Percentiles rank a stretch among this genome's conserved stretches.
phyloP scores from a whole-genome alignment of 495 filamentous ascomycete genomes.

The Chaetomium tenue region DNA sequence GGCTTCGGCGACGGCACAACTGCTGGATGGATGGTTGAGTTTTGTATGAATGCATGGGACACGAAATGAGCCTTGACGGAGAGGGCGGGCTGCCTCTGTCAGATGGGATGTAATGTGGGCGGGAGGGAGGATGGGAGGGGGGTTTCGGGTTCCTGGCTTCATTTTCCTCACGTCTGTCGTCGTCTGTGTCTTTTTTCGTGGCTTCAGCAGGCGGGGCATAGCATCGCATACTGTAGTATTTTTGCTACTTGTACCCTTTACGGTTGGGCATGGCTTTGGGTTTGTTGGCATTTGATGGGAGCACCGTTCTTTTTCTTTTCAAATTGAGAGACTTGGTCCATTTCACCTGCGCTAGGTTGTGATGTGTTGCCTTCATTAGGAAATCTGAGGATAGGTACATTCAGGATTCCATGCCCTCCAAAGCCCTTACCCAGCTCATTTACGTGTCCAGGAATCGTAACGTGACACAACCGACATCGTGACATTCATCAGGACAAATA shows the following conservation, averaged over 20 bases:
- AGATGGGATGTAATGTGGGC: constrained; percentile 13
- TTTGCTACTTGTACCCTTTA: constrained; percentile 5
- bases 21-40: not conserved
- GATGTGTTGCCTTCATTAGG: not conserved
- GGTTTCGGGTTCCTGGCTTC: not conserved
- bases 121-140: not conserved
- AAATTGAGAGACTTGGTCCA: not conserved
- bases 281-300: not conserved
- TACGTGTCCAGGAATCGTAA: too few species aligned
- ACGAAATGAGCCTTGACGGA: not conserved
- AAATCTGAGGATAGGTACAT: too few species aligned
- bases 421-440: too few species aligned
- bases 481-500: not conserved
- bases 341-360: not conserved
- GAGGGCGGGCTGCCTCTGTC: not conserved
- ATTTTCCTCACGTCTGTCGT: not conserved
- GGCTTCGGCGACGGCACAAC: too few species aligned
- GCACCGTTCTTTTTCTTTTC: not conserved
- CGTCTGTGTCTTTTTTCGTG: not conserved
- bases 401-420: too few species aligned
- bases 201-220: constrained; percentile 9
- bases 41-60: constrained; percentile 6
- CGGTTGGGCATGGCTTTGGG: not conserved
- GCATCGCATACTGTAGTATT: constrained; percentile 13
- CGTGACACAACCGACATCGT: too few species aligned